Conservation (phyloP, 140 eudicot species). For the Oenanthe javanica region DNA sequence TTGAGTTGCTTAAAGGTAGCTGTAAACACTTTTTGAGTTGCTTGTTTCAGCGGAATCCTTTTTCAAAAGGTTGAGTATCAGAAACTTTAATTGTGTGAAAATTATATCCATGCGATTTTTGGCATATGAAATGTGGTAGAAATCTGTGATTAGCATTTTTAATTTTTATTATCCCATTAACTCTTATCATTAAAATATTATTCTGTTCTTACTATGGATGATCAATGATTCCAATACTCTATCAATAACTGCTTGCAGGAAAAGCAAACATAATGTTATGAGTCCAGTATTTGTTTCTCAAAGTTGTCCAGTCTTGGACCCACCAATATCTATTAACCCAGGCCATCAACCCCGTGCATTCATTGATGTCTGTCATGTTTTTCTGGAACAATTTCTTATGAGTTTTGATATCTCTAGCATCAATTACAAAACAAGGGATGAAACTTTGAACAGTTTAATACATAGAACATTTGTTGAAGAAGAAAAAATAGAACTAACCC, state of each 20-base stretch:
- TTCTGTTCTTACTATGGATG: too few species aligned
- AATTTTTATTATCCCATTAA: not conserved
- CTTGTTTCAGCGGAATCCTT: not conserved
- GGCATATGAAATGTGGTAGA: not conserved
- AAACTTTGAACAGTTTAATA: not conserved
- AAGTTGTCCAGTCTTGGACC: not conserved
- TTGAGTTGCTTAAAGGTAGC: constrained; percentile 44
- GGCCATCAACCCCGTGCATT: not conserved
- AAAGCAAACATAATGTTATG: not conserved
- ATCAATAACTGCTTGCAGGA: not conserved
- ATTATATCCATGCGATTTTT: not conserved
- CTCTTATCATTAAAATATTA: too few species aligned
- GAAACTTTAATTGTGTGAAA: not conserved
- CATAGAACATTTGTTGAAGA: not conserved
- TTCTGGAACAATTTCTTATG: not conserved
- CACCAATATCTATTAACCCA: not conserved
- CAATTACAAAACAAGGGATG: not conserved
- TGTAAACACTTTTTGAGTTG: not conserved
- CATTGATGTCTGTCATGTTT: not conserved
- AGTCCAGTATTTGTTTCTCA: not conserved
- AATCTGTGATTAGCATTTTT: not conserved
- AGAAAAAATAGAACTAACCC: constrained; percentile 40
- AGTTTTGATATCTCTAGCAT: not conserved
- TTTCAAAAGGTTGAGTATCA: not conserved
- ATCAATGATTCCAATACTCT: not conserved